phyloP scores from a whole-genome alignment of 306 rosid genomes.

The Cucurbita moschata region DNA sequence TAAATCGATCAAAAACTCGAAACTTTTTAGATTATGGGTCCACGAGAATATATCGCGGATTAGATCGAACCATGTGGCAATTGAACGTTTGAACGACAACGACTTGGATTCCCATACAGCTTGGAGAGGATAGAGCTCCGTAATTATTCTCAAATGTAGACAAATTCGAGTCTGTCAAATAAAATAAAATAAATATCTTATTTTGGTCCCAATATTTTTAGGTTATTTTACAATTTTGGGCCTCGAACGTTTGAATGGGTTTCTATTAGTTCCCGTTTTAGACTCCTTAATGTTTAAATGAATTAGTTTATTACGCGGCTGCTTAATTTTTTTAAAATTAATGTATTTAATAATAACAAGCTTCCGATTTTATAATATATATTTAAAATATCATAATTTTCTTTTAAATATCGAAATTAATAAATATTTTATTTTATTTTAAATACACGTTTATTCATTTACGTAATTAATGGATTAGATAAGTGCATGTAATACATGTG shows the following conservation, averaged over 20 bases:
- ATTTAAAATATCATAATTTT: too few species aligned
- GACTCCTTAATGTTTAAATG: too few species aligned
- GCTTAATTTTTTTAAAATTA: too few species aligned
- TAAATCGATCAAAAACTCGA: too few species aligned
- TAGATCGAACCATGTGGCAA: not conserved
- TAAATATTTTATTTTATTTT: not conserved
- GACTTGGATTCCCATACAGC: not conserved
- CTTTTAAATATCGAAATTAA: too few species aligned
- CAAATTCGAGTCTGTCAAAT: not conserved
- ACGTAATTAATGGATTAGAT: not conserved
- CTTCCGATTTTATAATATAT: too few species aligned
- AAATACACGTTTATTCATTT: not conserved
- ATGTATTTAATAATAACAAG: too few species aligned
- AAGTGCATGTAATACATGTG: not conserved
- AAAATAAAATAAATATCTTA: not conserved
- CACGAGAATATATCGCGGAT: not conserved
- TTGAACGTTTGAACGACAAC: not conserved
- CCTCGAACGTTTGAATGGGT: too few species aligned
- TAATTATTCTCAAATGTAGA: not conserved
- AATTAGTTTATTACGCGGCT: too few species aligned
- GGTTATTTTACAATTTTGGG: not conserved
- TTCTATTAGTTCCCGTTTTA: too few species aligned
- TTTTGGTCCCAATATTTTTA: not conserved
- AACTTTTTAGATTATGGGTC: not conserved
- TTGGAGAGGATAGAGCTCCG: not conserved